Conservation (phyloP, 2,329 filamentous ascomycete species). For the Eutypella sp. region DNA sequence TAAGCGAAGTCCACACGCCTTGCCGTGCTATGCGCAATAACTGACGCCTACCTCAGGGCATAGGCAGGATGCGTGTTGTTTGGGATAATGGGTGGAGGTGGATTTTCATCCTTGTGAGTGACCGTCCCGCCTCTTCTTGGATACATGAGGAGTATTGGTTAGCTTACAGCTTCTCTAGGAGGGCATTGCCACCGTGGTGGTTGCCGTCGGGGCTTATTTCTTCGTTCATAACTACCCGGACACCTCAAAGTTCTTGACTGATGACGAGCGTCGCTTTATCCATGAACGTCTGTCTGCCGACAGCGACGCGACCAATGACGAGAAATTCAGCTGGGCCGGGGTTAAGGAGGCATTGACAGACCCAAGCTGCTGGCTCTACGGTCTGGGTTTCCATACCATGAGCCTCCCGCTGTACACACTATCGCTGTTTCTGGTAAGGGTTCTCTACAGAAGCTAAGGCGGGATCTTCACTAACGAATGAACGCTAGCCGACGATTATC, state of each 20-base stretch:
- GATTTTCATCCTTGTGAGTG: constrained; percentile 54
- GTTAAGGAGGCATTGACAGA: constrained; percentile 61
- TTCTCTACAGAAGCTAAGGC: not conserved
- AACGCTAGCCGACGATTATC: constrained; percentile 45
- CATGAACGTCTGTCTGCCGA: constrained; percentile 60
- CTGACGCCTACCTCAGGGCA: constrained; percentile 34
- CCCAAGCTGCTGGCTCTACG: constrained; percentile 69
- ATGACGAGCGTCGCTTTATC: constrained; percentile 52
- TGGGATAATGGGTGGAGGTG: constrained; percentile 51
- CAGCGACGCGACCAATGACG: constrained; percentile 63
- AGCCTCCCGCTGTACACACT: constrained; percentile 57
- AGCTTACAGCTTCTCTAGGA: constrained; percentile 39
- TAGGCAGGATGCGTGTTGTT: constrained; percentile 48
- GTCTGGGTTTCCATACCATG: constrained; percentile 67
- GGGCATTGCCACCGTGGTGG: constrained; percentile 49
- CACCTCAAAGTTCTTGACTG: constrained; percentile 52
- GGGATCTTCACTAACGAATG: constrained; percentile 5
- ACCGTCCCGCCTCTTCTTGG: constrained; percentile 33
- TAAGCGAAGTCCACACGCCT: constrained; percentile 19
- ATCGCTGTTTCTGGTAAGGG: constrained; percentile 47
- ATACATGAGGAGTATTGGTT: constrained; percentile 25
- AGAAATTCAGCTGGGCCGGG: constrained; percentile 63
- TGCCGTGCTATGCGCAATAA: not conserved
- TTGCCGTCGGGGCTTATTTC: constrained; percentile 46
- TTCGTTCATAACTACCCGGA: constrained; percentile 64